Base-by-base conservation (phyloP, 257 asterid species). In the Fraxinus anomala region DNA sequence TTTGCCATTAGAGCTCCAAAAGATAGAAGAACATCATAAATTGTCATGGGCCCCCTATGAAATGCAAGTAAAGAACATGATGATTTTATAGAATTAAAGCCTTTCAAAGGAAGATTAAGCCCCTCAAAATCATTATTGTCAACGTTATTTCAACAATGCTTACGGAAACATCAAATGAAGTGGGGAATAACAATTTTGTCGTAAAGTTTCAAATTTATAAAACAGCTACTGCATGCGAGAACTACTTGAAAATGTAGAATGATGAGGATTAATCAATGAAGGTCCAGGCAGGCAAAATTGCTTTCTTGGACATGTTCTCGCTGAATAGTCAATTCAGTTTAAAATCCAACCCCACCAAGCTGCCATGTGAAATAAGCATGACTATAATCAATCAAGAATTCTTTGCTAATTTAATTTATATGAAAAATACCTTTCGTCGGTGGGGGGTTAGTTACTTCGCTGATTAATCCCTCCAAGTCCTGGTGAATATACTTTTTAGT, bases 381-480 rank as follows among this genome's bases (percentile, higher is more conserved):
- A 67, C 23, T 39, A 70, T 63, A 40, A 79, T 9, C 6, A 73
- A 12, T 63, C 36, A 63, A 24, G 19, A 63, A 63, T 63, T 63
- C 72, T 26, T 19, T 23, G 73, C 24, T 21, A 67, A 59, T 5
- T 63, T 68, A 21, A 76, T 47, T 68, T 68, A 4, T 6, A 28
- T 8, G 49, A 73, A 74, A 33, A 72, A 82, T 86, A 94, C 96
- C 98, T 91, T 85, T 70, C 51, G 74, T 51, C 70, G 49, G 59
- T 47, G 59, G 19, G 13, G 68, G 78, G 86, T 81, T 82, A 84
- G 86, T 72, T 39, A 68, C 80, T 73, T 71, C 78, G 78, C 67
- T 67, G 82, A 76, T 80, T 82, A 87, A 63, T 86, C 94, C 89
- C 94, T 85, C 97, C 97, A 94, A 12, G 94, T 82, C 89, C 91